Base-by-base conservation (phyloP, 768 basidiomycete species). In the Kwoniella europaea region DNA sequence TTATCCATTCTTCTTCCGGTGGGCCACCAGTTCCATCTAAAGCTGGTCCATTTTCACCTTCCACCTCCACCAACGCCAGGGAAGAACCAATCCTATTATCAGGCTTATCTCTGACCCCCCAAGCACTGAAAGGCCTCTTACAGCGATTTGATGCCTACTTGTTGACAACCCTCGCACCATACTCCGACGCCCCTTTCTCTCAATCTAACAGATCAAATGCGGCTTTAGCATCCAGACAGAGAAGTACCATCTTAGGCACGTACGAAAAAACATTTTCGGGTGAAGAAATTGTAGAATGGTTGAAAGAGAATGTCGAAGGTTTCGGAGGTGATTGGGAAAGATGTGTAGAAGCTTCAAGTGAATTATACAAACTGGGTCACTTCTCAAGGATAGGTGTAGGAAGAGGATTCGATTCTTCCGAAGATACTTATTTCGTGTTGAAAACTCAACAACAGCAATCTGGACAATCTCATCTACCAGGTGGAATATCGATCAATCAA, bases 231-330 rank as follows among this genome's bases (percentile, higher is more conserved):
- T 81, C 77, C 46, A 66, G 81, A 52, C 77, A 78, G 52, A 69
- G 79, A 35, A 76, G 65, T 50, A 80, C 80, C 10, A 79, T 83
- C 50, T 70, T 83, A 10, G 82, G 81, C 0, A 82, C 78, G 7
- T 82, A 80, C 62, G 80, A 89, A 35, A 91, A 92, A 68, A 90
- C 91, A 69, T 95, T 96, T 84, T 90, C 89, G 16, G 94, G 94
- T 35, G 93, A 93, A 53, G 94, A 96, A 73, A 90, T 97, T 73
- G 91, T 91, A 10, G 86, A 88, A 4, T 97, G 93, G 93, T 83
- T 97, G 67, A 89, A 89, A 68, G 88, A 87, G 68, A 90, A 91
- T 72, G 89, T 95, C 2, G 88, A 89, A 71, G 92, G 88, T 9
- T 91, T 96, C 71, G 90, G 88, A 18, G 91, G 91, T 20, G 91